Evolutionary conservation across 1,284 basidiomycete species (phyloP).

Genomic region (Malassezia yamatoensis): DNA sequence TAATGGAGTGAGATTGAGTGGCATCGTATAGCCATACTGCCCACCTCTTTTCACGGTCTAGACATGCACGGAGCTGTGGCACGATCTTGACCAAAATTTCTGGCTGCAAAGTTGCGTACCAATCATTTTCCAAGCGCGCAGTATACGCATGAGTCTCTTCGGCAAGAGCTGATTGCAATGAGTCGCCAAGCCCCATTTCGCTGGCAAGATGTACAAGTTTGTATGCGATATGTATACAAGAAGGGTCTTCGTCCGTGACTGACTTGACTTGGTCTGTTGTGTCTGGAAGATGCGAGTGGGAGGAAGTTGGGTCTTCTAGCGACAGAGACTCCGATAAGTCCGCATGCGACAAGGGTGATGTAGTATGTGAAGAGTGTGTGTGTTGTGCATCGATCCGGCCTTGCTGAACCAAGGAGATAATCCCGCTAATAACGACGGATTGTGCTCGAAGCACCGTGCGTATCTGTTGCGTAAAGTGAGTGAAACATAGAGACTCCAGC

Average conservation of each 20-base stretch:
- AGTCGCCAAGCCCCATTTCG: background rate
- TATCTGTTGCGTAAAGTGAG: background rate
- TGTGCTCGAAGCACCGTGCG: background rate
- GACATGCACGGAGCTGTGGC: background rate
- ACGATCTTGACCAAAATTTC: background rate
- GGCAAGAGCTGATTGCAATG: background rate
- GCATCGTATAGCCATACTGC: constrained; percentile 24
- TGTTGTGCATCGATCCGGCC: too few species aligned
- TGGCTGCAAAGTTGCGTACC: background rate
- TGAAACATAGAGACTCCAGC: constrained; percentile 1
- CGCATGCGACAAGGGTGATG: too few species aligned
- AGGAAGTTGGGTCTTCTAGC: background rate
- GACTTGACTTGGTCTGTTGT: too few species aligned
- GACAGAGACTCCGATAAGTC: background rate
- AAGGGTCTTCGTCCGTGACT: too few species aligned
- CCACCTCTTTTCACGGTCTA: constrained; percentile 23
- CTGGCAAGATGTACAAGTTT: too few species aligned
- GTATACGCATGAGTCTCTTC: background rate
- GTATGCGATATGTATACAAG: too few species aligned
- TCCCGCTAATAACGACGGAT: background rate
- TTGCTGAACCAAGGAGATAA: background rate
- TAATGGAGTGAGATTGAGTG: constrained; percentile 10
- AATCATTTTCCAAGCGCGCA: background rate
- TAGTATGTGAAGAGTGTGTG: too few species aligned
- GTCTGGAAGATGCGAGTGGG: too few species aligned